phyloP scores from a whole-genome alignment of 768 basidiomycete species.

The Phanerochaete sordida region DNA sequence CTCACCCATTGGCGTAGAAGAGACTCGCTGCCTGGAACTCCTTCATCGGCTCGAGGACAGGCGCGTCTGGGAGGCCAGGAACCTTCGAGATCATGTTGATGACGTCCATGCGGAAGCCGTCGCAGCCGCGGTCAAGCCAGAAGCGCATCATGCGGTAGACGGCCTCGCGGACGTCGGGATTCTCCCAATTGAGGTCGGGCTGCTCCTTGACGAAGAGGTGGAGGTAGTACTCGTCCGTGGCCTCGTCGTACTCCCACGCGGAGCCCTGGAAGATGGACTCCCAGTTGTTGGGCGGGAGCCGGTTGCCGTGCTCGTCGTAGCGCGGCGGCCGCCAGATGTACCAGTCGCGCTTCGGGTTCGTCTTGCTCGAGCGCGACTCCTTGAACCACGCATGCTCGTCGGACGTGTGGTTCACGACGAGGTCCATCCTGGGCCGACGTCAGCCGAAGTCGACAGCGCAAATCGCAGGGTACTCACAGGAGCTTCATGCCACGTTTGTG shows the following conservation, averaged over 20 bases:
- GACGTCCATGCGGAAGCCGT: conserved; percentile 75
- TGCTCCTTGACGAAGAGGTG: conserved; percentile 65
- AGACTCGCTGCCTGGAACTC: conserved; percentile 51
- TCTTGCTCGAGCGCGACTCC: conserved; percentile 48
- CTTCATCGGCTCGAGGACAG: conserved; percentile 46
- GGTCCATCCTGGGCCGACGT: conserved; percentile 54
- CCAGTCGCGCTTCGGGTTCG: conserved; percentile 66
- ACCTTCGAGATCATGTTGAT: conserved; percentile 69
- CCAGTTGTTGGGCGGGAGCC: conserved; percentile 74
- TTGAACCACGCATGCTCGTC: conserved; percentile 76
- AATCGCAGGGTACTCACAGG: conserved; percentile 38
- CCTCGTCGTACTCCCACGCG: conserved; percentile 68
- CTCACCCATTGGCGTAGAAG: conserved; percentile 59
- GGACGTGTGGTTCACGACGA: conserved; percentile 74
- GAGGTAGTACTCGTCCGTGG: conserved; percentile 67
- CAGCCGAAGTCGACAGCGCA: conserved; percentile 1
- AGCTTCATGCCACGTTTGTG: conserved; percentile 69
- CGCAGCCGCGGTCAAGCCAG: conserved; percentile 72
- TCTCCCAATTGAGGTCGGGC: conserved; percentile 80
- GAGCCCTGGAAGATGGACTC: conserved; percentile 63
- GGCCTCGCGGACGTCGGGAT: conserved; percentile 51
- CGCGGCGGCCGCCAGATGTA: conserved; percentile 70
- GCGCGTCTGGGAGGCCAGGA: conserved; percentile 62
- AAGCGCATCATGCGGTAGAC: conserved; percentile 69
- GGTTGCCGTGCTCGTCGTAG: conserved; percentile 47